Conservation (phyloP, 352 stramenopile species). For the Phytophthora hybrid region DNA sequence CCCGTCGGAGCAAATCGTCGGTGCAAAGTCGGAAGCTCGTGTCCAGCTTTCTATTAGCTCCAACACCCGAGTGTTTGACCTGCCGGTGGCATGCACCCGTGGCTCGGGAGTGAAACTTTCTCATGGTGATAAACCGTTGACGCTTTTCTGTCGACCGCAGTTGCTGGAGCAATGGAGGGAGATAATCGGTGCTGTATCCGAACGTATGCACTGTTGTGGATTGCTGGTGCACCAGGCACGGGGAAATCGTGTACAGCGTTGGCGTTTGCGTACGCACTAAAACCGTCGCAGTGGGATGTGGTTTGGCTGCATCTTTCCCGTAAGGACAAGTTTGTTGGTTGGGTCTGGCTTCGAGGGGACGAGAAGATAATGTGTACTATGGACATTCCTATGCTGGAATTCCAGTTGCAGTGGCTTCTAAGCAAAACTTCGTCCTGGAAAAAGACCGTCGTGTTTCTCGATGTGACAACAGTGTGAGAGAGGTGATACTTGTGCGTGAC, state of each 20-base stretch:
- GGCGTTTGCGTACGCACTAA: neutral
- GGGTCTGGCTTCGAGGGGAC: too few species aligned
- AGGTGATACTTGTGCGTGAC: too few species aligned
- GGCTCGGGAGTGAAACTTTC: neutral
- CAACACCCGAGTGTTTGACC: neutral
- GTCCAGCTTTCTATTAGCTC: neutral
- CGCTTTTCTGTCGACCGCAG: neutral
- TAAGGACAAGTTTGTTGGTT: too few species aligned
- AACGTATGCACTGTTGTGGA: constrained; percentile 9
- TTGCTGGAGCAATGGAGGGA: constrained; percentile 8
- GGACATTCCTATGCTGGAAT: neutral
- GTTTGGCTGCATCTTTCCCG: neutral
- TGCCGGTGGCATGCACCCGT: neutral
- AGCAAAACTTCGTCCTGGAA: neutral
- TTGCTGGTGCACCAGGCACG: neutral
- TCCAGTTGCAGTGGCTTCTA: neutral
- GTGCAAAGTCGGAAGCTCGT: neutral
- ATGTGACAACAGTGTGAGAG: neutral
- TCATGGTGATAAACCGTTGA: neutral
- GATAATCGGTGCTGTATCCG: neutral
- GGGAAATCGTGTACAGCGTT: constrained; percentile 12
- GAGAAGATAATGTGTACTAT: too few species aligned
- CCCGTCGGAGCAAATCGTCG: neutral
- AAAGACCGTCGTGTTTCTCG: neutral
- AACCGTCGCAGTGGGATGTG: neutral